Base-by-base conservation (phyloP, 2,329 filamentous ascomycete species). In the Colletotrichum karsti region DNA sequence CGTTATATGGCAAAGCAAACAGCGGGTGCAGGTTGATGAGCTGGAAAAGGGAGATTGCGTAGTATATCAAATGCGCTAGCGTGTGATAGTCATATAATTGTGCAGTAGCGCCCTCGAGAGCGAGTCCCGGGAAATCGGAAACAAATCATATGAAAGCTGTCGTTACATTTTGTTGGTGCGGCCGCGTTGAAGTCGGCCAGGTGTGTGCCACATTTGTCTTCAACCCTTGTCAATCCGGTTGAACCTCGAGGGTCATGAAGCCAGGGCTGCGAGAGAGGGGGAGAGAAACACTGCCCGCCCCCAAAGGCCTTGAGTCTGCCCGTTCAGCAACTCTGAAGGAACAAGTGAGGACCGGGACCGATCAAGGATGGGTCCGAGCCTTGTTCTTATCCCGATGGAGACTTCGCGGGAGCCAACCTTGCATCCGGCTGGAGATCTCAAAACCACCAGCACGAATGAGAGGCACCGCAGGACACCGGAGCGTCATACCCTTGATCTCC, bases 31-130 rank as follows among this genome's bases (percentile, higher is more conserved):
- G 26, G 22, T 35, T 57, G 59, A 7, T 39, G 50, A 35, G n/a
- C 37, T 20, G 37, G 46, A 44, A 37, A 39, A 37, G 55, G 62
- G 44, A 61, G 20, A 65, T 65, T 60, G 13, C 62, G 30, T 30
- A 13, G 37, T 37, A 37, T 46, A 37, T 13, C 26, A 12, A 9
- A 20, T 65, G 62, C 61, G 62, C 60, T 22, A n/a, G 13, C 24
- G 56, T 60, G 62, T 65, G 62, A 65, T 28, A 22, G 50, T 35
- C n/a, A 33, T 13, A 33, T 33, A 24, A n/a, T 37, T n/a, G 50
- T 37, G 24, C 28, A 33, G 13, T 37, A 37, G 9, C 50, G 35
- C 30, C 22, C n/a, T 50, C 46, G 22, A 15, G n/a, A 35, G 10
- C 39, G n/a, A 18, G 3, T 15, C n/a, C 5, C n/a, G 3, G 18